Evolutionary conservation across 2,329 filamentous ascomycete genomes (phyloP).

Genomic region (Nectriaceae sp.): DNA sequence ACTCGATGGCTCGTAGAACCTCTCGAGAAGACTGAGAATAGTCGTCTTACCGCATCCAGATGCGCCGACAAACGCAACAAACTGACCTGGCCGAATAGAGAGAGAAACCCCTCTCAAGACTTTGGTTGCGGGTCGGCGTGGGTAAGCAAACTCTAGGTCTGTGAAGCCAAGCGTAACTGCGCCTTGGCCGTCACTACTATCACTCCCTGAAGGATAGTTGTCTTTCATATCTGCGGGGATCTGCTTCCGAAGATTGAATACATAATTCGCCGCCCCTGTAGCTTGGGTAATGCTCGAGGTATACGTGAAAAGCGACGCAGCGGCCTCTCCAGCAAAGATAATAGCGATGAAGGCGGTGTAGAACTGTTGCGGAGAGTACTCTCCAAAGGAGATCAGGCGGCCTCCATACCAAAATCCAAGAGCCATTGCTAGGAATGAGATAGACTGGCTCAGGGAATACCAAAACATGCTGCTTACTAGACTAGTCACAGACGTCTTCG

Average conservation of each 20-base stretch:
- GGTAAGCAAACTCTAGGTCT: slow-evolving; percentile 60
- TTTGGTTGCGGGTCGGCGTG: slow-evolving; percentile 38
- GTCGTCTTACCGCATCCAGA: slow-evolving; percentile 64
- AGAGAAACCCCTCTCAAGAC: slow-evolving; percentile 43
- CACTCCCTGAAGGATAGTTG: not conserved
- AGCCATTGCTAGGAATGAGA: slow-evolving; percentile 34
- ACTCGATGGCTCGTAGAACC: slow-evolving; percentile 42
- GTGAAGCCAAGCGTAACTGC: not conserved
- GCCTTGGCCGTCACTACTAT: not conserved
- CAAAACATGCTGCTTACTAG: slow-evolving; percentile 13
- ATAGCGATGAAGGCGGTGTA: slow-evolving; percentile 46
- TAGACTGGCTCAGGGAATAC: slow-evolving; percentile 23
- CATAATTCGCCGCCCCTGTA: slow-evolving; percentile 44
- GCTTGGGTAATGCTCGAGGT: slow-evolving; percentile 48
- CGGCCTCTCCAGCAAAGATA: slow-evolving; percentile 36
- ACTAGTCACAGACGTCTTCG: slow-evolving; percentile 13
- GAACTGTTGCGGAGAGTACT: slow-evolving; percentile 42
- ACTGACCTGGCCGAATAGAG: slow-evolving; percentile 46
- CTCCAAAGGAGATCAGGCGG: slow-evolving; percentile 24
- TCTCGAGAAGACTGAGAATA: slow-evolving; percentile 53
- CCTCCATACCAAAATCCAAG: slow-evolving; percentile 39
- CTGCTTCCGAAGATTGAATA: slow-evolving; percentile 38
- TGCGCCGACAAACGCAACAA: slow-evolving; percentile 57
- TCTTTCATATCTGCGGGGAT: slow-evolving; percentile 1
- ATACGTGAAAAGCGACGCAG: slow-evolving; percentile 38